Percentiles rank a stretch among this genome's conserved stretches.
Evolutionary conservation across 2,329 filamentous ascomycete species (phyloP).

Genomic region (Fusarium drepaniforme): DNA sequence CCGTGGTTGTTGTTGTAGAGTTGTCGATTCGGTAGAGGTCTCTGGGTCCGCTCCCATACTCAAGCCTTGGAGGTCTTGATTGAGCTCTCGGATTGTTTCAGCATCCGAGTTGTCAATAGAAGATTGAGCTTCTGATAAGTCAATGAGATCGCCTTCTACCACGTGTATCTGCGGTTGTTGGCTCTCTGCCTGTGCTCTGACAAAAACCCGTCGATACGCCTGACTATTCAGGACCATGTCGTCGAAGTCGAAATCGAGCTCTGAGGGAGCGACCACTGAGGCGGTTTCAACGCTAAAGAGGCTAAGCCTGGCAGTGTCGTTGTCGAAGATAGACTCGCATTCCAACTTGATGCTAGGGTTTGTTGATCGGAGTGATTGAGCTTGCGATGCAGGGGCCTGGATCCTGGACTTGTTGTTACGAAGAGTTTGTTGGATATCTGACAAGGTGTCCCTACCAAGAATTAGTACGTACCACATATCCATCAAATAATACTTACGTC

Average conservation of each 20-base stretch:
- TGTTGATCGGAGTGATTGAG: background rate
- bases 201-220: background rate
- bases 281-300: background rate
- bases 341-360: background rate
- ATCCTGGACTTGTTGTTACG: background rate
- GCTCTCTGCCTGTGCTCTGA: background rate
- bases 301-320: background rate
- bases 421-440: background rate
- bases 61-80: background rate
- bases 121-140: background rate
- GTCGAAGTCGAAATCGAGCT: slow-evolving; percentile 11
- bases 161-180: background rate
- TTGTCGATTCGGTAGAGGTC: background rate
- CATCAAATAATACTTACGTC: background rate
- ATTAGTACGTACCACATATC: background rate
- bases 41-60: background rate
- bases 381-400: background rate
- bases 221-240: slow-evolving; percentile 2
- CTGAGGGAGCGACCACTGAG: slow-evolving; percentile 2
- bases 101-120: background rate
- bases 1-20: background rate
- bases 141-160: background rate
- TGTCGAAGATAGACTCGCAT: slow-evolving; percentile 2
- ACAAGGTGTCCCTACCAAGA: background rate
- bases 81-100: background rate